These are phyloP conservation scores for Phytomonas francai DNA, from an alignment of 208 protist genomes.

Conservation along the genomic window DNA sequence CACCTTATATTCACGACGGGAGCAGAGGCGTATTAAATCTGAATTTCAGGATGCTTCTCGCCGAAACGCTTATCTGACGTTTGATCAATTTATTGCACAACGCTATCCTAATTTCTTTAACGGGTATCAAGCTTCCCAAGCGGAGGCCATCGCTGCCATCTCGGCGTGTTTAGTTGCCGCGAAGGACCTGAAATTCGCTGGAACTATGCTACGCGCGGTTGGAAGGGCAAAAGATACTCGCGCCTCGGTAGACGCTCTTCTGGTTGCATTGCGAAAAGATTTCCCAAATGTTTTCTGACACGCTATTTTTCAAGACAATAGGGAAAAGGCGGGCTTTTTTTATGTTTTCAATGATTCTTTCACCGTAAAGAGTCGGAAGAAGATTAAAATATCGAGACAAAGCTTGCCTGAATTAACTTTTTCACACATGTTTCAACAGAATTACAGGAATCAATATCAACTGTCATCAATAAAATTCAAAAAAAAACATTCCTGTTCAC, in stretches of 20 bases:
- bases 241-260: conserved; percentile 58
- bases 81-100: conserved; percentile 71
- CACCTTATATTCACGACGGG: conserved; percentile 40
- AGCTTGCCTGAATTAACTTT: background rate
- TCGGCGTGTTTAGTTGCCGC: conserved; percentile 46
- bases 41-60: conserved; percentile 55
- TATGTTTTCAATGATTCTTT: background rate
- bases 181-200: conserved; percentile 51
- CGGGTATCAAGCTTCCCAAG: conserved; percentile 64
- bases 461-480: background rate
- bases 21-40: conserved; percentile 62
- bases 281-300: conserved; percentile 49
- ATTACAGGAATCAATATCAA: background rate
- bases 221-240: conserved; percentile 49
- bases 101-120: conserved; percentile 69
- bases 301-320: background rate
- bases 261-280: conserved; percentile 63
- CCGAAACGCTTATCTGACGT: conserved; percentile 45
- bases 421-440: background rate
- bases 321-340: background rate
- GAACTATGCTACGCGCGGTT: conserved; percentile 56
- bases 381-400: background rate
- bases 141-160: conserved; percentile 64
- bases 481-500: background rate
- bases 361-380: background rate